Evolutionary conservation across 2,329 filamentous ascomycete genomes (phyloP).

Genomic region (Xylaria arbuscula): DNA sequence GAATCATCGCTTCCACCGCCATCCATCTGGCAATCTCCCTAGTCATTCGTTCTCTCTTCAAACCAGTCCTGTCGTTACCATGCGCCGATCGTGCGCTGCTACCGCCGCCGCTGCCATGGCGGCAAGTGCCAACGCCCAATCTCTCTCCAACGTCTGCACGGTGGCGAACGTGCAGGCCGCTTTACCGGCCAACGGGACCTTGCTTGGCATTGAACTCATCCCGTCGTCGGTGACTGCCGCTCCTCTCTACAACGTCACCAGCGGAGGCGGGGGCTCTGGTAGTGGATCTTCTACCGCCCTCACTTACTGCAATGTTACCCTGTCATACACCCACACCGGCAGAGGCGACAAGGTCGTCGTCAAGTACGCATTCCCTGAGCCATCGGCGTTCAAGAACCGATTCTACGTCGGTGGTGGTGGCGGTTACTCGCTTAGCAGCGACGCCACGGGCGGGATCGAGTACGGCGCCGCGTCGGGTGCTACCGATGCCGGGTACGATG

Average conservation of each 20-base stretch:
- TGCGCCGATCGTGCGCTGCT: slow-evolving; percentile 11
- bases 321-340: slow-evolving; percentile 52
- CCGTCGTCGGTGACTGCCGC: slow-evolving; percentile 56
- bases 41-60: slow-evolving; percentile 7
- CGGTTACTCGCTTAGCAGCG: slow-evolving; percentile 54
- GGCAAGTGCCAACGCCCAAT: slow-evolving; percentile 45
- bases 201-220: slow-evolving; percentile 55
- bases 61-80: neutral
- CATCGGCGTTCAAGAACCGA: slow-evolving; percentile 56
- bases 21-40: neutral
- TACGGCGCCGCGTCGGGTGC: slow-evolving; percentile 56
- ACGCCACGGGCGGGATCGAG: slow-evolving; percentile 54
- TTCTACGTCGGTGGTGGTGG: slow-evolving; percentile 59
- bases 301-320: slow-evolving; percentile 53
- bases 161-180: slow-evolving; percentile 56
- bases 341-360: slow-evolving; percentile 50
- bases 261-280: slow-evolving; percentile 28
- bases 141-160: slow-evolving; percentile 57
- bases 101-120: neutral
- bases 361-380: slow-evolving; percentile 51
- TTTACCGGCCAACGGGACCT: slow-evolving; percentile 56
- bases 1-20: neutral
- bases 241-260: slow-evolving; percentile 52
- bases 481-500: slow-evolving; percentile 58
- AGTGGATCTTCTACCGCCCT: slow-evolving; percentile 42